Evolutionary conservation across 352 stramenopile species (phyloP), one percentile per base, ranked within the genome.

Genomic region (Phytophthora macrochlamydospora): DNA sequence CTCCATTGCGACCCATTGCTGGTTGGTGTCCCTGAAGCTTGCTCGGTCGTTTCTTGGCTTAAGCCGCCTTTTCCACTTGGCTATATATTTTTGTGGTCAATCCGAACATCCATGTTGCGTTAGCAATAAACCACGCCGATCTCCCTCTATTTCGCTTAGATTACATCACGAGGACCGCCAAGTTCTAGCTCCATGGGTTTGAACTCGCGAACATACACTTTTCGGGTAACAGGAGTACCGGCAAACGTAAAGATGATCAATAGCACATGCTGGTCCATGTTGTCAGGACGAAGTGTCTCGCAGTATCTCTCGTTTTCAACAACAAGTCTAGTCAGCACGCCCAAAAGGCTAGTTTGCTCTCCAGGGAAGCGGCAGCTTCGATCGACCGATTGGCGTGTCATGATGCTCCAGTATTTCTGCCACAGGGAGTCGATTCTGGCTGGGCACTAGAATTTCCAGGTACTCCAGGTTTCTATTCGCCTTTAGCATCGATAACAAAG

Each of bases 1-100:
- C 80, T 33, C 80, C 85, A 52, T 93, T 91, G 14, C 72, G 69
- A 29, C 67, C 67, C 73, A 81, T 81, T 11, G 35, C 35, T 40
- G 18, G 18, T 24, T 24, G 18, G 18, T 24, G 18, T 24, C 18
- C 18, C 18, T 24, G 18, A 24, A 24, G 18, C 18, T 24, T 24
- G 18, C 18, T 24, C 18, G 18, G 18, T 24, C 18, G 18, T 24
- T 24, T 24, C 18, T 24, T 24, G 18, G 18, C 18, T 24, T 24
- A 24, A 24, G 18, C 18, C 18, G 18, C 18, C 18, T 24, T 24
- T 24, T 24, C 18, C 18, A 24, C 18, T 24, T 24, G 18, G 18
- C 18, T 24, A 24, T 24, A 24, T 55, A 3, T 67, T 12, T 13
- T 14, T 45, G 18, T 43, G 38, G 38, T 45, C 8, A 45, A 45